These are phyloP conservation scores for Cladosporium halotolerans DNA, from an alignment of 2,329 filamentous ascomycete species.

Conservation along the genomic window DNA sequence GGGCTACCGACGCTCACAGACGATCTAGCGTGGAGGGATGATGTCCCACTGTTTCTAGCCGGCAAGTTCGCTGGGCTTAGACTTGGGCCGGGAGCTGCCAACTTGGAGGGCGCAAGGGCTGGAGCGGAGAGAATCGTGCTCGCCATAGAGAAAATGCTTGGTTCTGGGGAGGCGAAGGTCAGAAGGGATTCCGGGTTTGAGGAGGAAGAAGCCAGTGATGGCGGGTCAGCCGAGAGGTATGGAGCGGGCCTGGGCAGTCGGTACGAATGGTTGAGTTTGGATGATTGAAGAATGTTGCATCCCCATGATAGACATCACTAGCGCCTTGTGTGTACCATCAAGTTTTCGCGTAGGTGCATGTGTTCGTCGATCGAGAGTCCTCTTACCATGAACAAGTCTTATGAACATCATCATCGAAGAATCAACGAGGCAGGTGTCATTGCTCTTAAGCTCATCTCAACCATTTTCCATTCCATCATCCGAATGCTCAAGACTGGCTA, in stretches of 20 bases:
- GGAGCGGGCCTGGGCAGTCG: constrained; percentile 39
- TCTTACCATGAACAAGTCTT: too few relatives aligned
- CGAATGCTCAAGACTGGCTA: too few relatives aligned
- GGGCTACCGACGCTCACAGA: constrained; percentile 69
- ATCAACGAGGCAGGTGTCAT: too few relatives aligned
- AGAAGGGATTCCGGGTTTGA: constrained; percentile 9
- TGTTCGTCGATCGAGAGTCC: too few relatives aligned
- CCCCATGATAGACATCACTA: too few relatives aligned
- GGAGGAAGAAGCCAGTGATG: constrained; percentile 22
- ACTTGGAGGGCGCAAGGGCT: constrained; percentile 65
- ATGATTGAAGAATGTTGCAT: not conserved
- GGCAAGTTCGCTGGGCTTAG: constrained; percentile 62
- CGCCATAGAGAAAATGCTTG: constrained; percentile 57
- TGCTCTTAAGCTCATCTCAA: too few relatives aligned
- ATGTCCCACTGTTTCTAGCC: constrained; percentile 67
- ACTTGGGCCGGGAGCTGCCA: constrained; percentile 66
- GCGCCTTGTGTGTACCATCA: too few relatives aligned
- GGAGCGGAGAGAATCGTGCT: constrained; percentile 69
- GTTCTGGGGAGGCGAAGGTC: constrained; percentile 13
- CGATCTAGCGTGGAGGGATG: constrained; percentile 67
- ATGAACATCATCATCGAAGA: too few relatives aligned
- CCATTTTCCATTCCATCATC: too few relatives aligned
- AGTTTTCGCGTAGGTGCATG: too few relatives aligned
- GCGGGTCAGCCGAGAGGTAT: constrained; percentile 23
- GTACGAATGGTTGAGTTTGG: constrained; percentile 30